A percentile compares a stretch with the other conserved stretches of the same genome.
Evolutionary conservation across 2,329 filamentous ascomycete genomes (phyloP).

Genomic region (Trematosphaeria pertusa): DNA sequence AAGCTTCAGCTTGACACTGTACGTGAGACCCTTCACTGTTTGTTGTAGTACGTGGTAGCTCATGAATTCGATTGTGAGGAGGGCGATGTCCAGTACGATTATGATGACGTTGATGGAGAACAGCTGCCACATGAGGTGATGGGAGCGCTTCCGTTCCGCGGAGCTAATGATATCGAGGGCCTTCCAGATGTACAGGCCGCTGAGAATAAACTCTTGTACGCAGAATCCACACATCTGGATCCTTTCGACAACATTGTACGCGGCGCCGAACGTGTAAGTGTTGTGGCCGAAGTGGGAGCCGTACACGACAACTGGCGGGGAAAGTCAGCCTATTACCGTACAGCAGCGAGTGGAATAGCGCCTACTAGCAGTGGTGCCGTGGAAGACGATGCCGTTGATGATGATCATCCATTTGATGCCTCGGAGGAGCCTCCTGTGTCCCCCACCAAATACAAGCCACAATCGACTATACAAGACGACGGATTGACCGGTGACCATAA

Average conservation of each 20-base stretch:
- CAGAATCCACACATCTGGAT: conserved; percentile 51
- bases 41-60: conserved; percentile 44
- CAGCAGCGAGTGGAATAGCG: not conserved
- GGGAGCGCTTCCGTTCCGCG: conserved; percentile 20
- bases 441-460: conserved; percentile 62
- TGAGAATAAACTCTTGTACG: conserved; percentile 40
- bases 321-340: conserved; percentile 5
- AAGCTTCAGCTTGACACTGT: conserved; percentile 55
- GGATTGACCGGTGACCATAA: conserved; percentile 66
- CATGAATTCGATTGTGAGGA: conserved; percentile 43
- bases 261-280: conserved; percentile 30
- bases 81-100: conserved; percentile 45
- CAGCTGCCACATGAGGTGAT: conserved; percentile 45
- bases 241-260: conserved; percentile 47
- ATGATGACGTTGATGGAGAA: conserved; percentile 48
- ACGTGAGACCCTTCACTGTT: conserved; percentile 48
- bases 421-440: conserved; percentile 51
- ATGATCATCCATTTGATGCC: conserved; percentile 63
- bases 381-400: conserved; percentile 58
- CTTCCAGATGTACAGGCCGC: conserved; percentile 58
- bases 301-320: conserved; percentile 57
- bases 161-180: conserved; percentile 52
- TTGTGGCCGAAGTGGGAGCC: conserved; percentile 59
- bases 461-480: conserved; percentile 68
- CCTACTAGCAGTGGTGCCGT: conserved; percentile 52